Conservation (phyloP, 2,329 filamentous ascomycete species). For the Fusarium sp. region DNA sequence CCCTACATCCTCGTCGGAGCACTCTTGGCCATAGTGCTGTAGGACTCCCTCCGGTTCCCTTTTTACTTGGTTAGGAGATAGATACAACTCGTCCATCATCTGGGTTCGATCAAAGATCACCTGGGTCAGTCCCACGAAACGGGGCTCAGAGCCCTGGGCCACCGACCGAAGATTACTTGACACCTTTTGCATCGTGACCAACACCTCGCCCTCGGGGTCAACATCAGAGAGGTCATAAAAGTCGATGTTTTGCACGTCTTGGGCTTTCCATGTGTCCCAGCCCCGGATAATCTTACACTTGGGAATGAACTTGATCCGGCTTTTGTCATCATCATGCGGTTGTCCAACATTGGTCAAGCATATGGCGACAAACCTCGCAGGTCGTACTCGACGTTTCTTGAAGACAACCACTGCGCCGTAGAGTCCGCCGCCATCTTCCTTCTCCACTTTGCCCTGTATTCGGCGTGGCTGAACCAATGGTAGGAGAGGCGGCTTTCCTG, state of each 20-base stretch:
- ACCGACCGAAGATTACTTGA: background rate
- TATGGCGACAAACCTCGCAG: background rate
- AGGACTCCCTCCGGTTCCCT: background rate
- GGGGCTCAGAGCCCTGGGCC: background rate
- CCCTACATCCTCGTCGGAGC: background rate
- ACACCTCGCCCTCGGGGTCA: background rate
- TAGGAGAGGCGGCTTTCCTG: background rate
- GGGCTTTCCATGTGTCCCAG: background rate
- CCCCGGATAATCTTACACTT: background rate
- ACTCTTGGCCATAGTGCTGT: background rate
- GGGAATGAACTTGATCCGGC: background rate
- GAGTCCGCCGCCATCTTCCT: background rate
- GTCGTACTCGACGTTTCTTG: background rate
- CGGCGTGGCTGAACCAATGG: background rate
- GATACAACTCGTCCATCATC: background rate
- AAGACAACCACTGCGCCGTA: background rate
- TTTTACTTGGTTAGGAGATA: background rate
- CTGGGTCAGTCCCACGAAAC: background rate
- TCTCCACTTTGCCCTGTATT: background rate
- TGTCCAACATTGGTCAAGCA: background rate
- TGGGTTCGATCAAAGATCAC: background rate
- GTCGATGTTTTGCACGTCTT: background rate
- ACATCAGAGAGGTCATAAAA: background rate
- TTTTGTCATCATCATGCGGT: background rate
- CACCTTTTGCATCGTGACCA: background rate